These are phyloP conservation scores for Raddia guianensis DNA, from an alignment of 176 grass and related monocot species.

Conservation along the genomic window DNA sequence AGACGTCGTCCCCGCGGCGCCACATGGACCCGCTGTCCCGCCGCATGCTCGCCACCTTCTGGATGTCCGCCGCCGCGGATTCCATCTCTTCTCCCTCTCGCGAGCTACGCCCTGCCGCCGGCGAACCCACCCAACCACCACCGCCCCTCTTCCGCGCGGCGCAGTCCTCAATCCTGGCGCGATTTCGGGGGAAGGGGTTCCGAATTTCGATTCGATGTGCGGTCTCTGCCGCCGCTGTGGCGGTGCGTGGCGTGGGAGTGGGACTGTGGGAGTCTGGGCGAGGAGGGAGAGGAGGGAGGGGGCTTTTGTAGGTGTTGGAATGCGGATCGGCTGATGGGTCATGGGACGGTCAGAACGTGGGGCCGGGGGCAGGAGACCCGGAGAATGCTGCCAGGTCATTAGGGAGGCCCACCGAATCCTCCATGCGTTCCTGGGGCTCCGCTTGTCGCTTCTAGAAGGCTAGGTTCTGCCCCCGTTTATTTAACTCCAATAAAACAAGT, in stretches of 20 bases:
- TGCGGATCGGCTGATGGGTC: neutral
- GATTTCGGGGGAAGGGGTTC: neutral
- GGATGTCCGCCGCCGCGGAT: conserved; percentile 36
- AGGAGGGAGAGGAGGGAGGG: neutral
- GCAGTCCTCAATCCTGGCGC: neutral
- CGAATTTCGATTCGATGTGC: neutral
- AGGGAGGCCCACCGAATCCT: no score
- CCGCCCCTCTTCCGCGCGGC: neutral
- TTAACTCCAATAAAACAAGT: no score
- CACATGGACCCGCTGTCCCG: conserved; percentile 56
- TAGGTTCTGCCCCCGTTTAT: no score
- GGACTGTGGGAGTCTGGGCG: neutral
- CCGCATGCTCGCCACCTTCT: conserved; percentile 56
- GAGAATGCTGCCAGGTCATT: no score
- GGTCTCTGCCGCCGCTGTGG: neutral
- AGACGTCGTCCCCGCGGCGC: conserved; percentile 62
- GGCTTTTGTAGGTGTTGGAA: neutral
- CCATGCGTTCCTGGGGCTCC: no score
- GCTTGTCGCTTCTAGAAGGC: no score
- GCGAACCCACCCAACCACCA: no score
- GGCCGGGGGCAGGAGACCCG: neutral
- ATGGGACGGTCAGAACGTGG: neutral
- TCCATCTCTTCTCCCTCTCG: conserved; percentile 40
- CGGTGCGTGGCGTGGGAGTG: neutral
- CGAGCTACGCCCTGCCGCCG: neutral